Evolutionary conservation across 2,329 filamentous ascomycete genomes (phyloP), one percentile per base, ranked within the genome.

Genomic region (Elsinoe fawcettii): DNA sequence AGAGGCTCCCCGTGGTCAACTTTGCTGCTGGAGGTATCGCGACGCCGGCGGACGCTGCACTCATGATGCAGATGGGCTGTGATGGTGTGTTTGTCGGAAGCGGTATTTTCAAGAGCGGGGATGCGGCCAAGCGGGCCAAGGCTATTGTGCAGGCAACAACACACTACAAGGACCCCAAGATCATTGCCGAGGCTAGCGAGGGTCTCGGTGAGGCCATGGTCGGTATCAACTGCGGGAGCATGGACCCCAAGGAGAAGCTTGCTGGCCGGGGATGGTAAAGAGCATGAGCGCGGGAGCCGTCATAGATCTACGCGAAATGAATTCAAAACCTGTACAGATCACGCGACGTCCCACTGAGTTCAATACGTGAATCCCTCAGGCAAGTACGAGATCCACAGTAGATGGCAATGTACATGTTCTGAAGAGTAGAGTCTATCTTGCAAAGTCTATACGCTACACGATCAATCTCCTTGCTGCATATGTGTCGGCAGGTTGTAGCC

Each of bases 11-110:
- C 2, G 92, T 97, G 0, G 93, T 99, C 63, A 97, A 97, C 79
- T 97, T 99, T 66, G 93, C 93, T 0, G 93, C 93, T 2, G 93
- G 93, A n/a, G 93, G 93, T 58, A 88, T 99, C n/a, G 93, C 93
- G n/a, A 99, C 93, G 1, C 93, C 93, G 0, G 93, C 93, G 0
- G 93, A 99, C 73, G 93, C 93, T 0, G 93, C 93, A 1, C 78
- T 99, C 76, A 89, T 99, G 92, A 99, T 99, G 93, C 92, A 97
- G 79, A 78, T 99, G 62, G 93, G 93, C 60, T 97, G 93, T 69
- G 93, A 99, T 69, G 93, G 93, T 59, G 93, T 99, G 34, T 99
- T 99, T 70, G 93, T 99, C 34, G 93, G 93, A 25, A 90, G 85
- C 58, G 93, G 93, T 25, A 97, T 97, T 73, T 99, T 99, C 83